Base-by-base conservation (phyloP, 2,329 filamentous ascomycete species). In the Keithomyces neogunnii region DNA sequence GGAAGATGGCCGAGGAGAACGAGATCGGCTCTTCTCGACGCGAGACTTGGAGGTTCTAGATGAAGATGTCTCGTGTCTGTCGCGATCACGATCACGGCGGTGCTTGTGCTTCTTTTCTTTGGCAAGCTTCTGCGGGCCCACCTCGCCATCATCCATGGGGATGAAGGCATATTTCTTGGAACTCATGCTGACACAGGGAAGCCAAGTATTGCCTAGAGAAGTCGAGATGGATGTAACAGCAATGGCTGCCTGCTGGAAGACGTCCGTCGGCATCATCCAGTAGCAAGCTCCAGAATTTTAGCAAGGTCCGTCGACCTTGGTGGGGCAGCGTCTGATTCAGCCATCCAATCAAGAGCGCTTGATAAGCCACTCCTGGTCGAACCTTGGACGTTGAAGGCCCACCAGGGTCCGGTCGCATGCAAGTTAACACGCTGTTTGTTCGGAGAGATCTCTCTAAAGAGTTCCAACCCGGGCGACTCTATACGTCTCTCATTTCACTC, bases 131-230 rank as follows among this genome's bases (percentile, higher is more conserved):
- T 77, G 73, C 29, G 75, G 75, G 1, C 75, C 74, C n/a, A 82
- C 72, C 55, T 82, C 80, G 35, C 78, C 78, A 9, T 81, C 81
- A 53, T 81, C 81, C 83, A 86, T 86, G 6, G 82, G 77, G 56
- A 86, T 67, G 58, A 86, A 79, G 6, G 82, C 81, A 64, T 86
- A 86, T 60, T 78, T 80, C 65, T 85, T 85, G 45, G 72, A 71
- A 54, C 71, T 74, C 74, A 78, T 77, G 47, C 30, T 9, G 8
- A 8, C 13, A 8, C 10, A n/a, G 5, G 36, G 6, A 13, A 31
- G 3, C 11, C 31, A n/a, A 28, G 7, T n/a, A 9, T 5, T 29
- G 4, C 11, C 13, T 5, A 4, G 29, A 45, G 26, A 10, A 45
- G 11, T 26, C 19, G 10, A 19, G 3, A 10, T 29, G 19, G 42